These are phyloP conservation scores for Ophiostoma sp. DNA, from an alignment of 2,329 filamentous ascomycete species.

Conservation along the genomic window DNA sequence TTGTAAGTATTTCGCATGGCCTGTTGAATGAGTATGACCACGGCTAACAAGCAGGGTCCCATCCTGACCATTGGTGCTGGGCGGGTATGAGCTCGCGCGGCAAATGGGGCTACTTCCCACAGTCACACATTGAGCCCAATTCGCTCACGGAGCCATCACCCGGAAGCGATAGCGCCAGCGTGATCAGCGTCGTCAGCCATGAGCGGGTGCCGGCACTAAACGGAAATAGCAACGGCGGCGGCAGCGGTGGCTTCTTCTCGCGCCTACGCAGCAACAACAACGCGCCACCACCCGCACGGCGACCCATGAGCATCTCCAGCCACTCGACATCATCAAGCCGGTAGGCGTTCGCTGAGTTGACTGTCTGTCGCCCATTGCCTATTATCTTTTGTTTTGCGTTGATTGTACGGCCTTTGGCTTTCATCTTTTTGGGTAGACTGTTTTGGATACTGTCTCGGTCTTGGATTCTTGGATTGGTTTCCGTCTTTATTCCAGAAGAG, in stretches of 20 bases:
- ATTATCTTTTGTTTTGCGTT: neutral
- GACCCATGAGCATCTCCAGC: conserved; percentile 25
- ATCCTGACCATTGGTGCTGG: conserved; percentile 52
- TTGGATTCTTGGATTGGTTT: too few species aligned
- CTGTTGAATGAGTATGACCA: neutral
- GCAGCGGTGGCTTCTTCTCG: conserved; percentile 21
- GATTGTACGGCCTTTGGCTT: conserved; percentile 3
- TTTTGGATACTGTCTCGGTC: too few species aligned
- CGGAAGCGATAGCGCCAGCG: conserved; percentile 28
- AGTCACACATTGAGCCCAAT: conserved; percentile 43
- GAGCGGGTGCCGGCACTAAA: conserved; percentile 16
- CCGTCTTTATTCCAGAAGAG: too few species aligned
- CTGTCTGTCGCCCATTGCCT: neutral
- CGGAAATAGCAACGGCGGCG: conserved; percentile 19
- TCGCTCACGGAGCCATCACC: conserved; percentile 38
- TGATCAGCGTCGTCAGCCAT: conserved; percentile 13
- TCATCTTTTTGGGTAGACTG: neutral
- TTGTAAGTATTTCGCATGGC: conserved; percentile 33
- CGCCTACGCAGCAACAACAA: conserved; percentile 22
- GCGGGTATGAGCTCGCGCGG: conserved; percentile 48
- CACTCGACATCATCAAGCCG: conserved; percentile 24
- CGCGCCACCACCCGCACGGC: conserved; percentile 4
- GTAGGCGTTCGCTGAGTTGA: neutral
- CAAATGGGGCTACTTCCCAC: conserved; percentile 50
- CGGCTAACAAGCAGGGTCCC: conserved; percentile 26